Conservation (phyloP, 2,329 filamentous ascomycete genomes). For the Verticillium zaregamsianum region DNA sequence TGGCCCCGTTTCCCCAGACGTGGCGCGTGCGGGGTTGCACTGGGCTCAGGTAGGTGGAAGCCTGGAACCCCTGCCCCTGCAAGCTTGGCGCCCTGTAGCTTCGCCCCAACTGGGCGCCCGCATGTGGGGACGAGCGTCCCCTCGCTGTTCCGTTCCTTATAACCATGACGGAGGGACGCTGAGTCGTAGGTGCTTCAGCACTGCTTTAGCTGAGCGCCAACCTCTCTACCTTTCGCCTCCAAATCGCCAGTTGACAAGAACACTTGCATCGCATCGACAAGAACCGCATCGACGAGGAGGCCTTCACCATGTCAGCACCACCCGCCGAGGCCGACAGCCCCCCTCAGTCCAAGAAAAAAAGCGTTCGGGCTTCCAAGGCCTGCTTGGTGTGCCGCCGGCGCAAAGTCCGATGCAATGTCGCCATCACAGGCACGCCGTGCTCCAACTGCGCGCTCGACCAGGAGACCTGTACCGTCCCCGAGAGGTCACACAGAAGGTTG, state of each 20-base stretch:
- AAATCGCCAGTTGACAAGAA: no score
- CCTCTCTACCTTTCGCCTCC: not conserved
- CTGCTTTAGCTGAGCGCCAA: no score
- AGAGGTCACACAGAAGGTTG: not conserved
- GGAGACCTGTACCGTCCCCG: not conserved
- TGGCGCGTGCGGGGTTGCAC: no score
- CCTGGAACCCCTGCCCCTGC: not conserved
- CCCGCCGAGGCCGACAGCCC: not conserved
- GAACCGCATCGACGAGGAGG: no score
- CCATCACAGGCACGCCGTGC: not conserved
- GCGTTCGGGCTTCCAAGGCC: not conserved
- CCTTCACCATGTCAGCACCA: not conserved
- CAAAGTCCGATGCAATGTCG: slow-evolving; percentile 2
- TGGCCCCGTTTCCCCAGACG: not conserved
- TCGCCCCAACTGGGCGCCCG: not conserved
- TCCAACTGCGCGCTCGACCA: not conserved
- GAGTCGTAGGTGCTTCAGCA: not conserved
- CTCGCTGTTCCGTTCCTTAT: not conserved
- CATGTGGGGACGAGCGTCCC: not conserved
- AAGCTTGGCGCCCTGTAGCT: not conserved
- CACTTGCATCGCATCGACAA: no score
- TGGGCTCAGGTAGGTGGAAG: not conserved
- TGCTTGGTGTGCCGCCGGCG: not conserved
- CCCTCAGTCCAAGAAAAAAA: not conserved
- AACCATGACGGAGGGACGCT: not conserved